phyloP scores from a whole-genome alignment of 352 stramenopile genomes.

The Pythium phragmiticola region DNA sequence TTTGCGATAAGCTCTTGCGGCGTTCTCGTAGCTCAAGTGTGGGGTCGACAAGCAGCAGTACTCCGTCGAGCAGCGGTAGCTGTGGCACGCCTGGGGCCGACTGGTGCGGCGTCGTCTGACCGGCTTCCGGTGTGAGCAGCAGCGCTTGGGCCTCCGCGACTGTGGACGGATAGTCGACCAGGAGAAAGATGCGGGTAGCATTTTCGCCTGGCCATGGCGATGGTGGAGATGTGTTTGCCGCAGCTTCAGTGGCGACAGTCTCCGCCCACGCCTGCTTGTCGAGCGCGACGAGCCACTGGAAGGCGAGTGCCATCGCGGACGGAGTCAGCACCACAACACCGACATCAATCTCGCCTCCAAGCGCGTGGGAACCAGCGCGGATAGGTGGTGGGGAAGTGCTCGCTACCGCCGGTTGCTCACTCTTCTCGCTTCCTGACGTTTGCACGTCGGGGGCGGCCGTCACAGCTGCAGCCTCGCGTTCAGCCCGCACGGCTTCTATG shows the following conservation, averaged over 20 bases:
- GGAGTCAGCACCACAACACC: slow-evolving; percentile 15
- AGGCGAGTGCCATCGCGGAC: slow-evolving; percentile 37
- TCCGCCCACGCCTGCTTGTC: slow-evolving; percentile 43
- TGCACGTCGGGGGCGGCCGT: neutral
- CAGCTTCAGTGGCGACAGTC: neutral
- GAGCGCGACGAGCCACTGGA: slow-evolving; percentile 45
- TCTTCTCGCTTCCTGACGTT: neutral
- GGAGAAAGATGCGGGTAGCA: slow-evolving; percentile 46
- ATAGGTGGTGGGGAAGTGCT: neutral
- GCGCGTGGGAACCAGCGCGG: neutral
- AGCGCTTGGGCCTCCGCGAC: slow-evolving; percentile 47
- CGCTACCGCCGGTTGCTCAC: neutral
- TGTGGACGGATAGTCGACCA: slow-evolving; percentile 58
- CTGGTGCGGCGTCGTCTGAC: slow-evolving; percentile 7
- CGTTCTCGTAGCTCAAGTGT: slow-evolving; percentile 29
- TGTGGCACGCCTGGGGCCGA: slow-evolving; percentile 31
- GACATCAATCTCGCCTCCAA: slow-evolving; percentile 2
- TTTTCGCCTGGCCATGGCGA: neutral
- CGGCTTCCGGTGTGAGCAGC: slow-evolving; percentile 40
- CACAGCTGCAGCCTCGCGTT: neutral
- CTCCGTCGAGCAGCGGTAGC: slow-evolving; percentile 58
- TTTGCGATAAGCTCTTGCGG: slow-evolving; percentile 31
- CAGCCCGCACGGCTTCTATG: slow-evolving; percentile 12
- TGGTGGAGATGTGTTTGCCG: no score
- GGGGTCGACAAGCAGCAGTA: slow-evolving; percentile 44